Conservation (phyloP, 495 filamentous ascomycete genomes). For the Penicillium lagena region DNA sequence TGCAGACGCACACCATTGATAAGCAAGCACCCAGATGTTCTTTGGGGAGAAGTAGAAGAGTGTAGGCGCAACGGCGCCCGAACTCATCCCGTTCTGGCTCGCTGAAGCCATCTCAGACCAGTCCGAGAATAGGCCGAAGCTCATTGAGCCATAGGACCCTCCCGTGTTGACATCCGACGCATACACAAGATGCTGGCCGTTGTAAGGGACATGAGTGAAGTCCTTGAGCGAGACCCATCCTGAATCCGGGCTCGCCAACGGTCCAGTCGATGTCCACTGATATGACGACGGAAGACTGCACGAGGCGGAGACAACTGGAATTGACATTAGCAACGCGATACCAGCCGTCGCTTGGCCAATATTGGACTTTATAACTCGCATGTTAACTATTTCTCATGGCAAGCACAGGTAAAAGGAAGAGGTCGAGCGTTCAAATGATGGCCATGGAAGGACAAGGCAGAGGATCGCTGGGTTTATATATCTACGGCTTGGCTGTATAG, state of each 20-base stretch:
- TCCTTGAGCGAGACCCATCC: conserved; percentile 54
- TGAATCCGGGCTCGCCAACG: conserved; percentile 42
- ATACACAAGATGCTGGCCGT: conserved; percentile 52
- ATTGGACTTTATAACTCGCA: no score
- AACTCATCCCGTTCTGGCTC: conserved; percentile 43
- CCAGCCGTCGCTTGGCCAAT: not conserved
- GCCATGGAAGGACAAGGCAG: no score
- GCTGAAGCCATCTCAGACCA: conserved; percentile 49
- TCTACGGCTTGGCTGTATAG: no score
- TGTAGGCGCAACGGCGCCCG: conserved; percentile 49
- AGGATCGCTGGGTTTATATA: no score
- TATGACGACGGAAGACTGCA: conserved; percentile 52
- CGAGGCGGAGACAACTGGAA: conserved; percentile 3
- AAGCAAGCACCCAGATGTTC: conserved; percentile 52
- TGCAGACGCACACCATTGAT: conserved; percentile 52
- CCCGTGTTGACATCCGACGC: conserved; percentile 32
- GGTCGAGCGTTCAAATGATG: no score
- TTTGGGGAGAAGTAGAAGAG: conserved; percentile 58
- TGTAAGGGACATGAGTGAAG: conserved; percentile 46
- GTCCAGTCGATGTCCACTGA: conserved; percentile 44
- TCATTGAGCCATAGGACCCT: conserved; percentile 47
- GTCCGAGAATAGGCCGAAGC: conserved; percentile 48
- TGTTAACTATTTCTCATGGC: no score
- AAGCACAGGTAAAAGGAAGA: no score
- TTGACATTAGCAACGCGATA: conserved; percentile 7